Percentiles rank a stretch among this genome's conserved stretches.
These are phyloP conservation scores for Pugionium dolabratum DNA, from an alignment of 345 rosid species.

Conservation along the genomic window DNA sequence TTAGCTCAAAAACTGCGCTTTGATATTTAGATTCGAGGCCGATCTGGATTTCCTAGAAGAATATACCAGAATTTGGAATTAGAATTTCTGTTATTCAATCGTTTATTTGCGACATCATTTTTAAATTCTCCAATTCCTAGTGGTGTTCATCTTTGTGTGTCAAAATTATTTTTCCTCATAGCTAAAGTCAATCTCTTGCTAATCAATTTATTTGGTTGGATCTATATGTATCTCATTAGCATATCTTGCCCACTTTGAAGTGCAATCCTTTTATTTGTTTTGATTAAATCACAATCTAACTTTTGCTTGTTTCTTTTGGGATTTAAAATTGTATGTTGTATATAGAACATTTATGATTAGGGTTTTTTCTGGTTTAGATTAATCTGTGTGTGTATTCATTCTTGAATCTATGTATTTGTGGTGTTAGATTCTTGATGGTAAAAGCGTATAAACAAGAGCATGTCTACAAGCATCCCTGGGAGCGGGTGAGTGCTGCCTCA, in stretches of 20 bases:
- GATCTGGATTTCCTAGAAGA: neutral
- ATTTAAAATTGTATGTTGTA: neutral
- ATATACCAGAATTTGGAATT: neutral
- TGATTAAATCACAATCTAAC: neutral
- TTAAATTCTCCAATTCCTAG: neutral
- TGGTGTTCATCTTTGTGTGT: constrained; percentile 7
- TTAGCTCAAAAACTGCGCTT: neutral
- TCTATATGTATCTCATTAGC: neutral
- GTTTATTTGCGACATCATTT: neutral
- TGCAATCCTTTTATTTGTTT: neutral
- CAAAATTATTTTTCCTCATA: neutral
- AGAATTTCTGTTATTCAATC: constrained; percentile 8
- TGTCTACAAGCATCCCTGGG: constrained; percentile 96
- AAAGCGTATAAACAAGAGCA: constrained; percentile 89
- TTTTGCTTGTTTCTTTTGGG: neutral
- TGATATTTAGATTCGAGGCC: neutral
- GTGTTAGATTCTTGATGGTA: constrained; percentile 51
- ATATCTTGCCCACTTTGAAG: constrained; percentile 1
- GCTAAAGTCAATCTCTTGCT: neutral
- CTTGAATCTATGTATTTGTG: neutral
- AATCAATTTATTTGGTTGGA: constrained; percentile 6
- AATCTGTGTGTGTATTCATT: neutral
- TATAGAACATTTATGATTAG: neutral
- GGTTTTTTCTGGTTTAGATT: neutral
- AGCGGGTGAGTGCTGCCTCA: constrained; percentile 91